These are phyloP conservation scores for Fusarium camptoceras DNA, from an alignment of 2,329 filamentous ascomycete species.

Conservation along the genomic window DNA sequence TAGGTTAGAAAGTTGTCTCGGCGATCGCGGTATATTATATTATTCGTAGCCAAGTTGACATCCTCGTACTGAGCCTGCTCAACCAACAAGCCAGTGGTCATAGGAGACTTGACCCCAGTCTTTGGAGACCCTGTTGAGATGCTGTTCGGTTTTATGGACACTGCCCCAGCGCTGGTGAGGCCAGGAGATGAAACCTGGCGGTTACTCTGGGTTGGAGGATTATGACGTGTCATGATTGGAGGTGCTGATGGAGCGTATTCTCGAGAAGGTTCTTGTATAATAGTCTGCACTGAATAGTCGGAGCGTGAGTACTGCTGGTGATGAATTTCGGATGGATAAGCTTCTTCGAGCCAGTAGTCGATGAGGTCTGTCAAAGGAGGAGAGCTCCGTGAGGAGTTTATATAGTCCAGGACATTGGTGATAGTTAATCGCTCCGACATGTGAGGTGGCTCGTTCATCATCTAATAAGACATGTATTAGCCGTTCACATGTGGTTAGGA, in stretches of 20 bases:
- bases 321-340: conserved; percentile 2
- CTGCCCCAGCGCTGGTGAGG: neutral
- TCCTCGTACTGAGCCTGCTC: conserved; percentile 6
- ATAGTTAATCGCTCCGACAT: neutral
- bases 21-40: neutral
- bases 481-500: neutral
- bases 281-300: neutral
- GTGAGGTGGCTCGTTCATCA: conserved; percentile 6
- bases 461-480: conserved; percentile 2
- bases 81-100: conserved; percentile 3
- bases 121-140: too few species aligned
- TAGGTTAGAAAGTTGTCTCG: neutral
- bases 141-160: too few species aligned
- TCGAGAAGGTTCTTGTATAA: neutral
- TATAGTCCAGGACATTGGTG: neutral
- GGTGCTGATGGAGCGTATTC: conserved; percentile 7
- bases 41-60: conserved; percentile 3
- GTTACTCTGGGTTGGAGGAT: too few species aligned
- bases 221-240: neutral
- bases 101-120: neutral
- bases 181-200: neutral
- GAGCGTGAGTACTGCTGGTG: neutral
- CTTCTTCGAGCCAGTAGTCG: conserved; percentile 16
- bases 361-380: neutral
- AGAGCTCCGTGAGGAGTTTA: neutral